These are phyloP conservation scores for Aureobasidium subglaciale DNA, from an alignment of 2,329 filamentous ascomycete genomes.

Conservation along the genomic window DNA sequence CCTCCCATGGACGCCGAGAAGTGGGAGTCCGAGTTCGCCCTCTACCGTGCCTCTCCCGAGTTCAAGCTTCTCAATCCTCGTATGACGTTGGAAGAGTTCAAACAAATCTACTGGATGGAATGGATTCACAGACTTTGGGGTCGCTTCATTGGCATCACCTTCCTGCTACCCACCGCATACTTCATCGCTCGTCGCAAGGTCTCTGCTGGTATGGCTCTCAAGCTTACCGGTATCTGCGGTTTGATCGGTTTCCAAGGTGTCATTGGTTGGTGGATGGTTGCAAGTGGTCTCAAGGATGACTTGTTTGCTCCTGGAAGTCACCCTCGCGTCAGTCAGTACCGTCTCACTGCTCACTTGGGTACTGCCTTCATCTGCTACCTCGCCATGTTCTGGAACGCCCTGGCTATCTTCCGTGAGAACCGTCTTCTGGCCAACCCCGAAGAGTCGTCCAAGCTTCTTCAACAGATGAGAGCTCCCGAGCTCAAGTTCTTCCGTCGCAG, in stretches of 20 bases:
- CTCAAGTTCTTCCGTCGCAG: conserved; percentile 67
- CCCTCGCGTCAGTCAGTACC: conserved; percentile 90
- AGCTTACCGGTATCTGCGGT: conserved; percentile 73
- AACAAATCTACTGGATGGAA: conserved; percentile 99
- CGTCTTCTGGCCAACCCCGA: conserved; percentile 62
- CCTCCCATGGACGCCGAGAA: conserved; percentile 71
- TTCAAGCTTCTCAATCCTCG: conserved; percentile 86
- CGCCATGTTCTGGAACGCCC: conserved; percentile 86
- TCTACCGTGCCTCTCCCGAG: conserved; percentile 88
- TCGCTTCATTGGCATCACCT: conserved; percentile 80
- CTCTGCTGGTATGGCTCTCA: conserved; percentile 66
- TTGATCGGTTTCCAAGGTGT: conserved; percentile 93
- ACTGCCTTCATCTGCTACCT: conserved; percentile 89
- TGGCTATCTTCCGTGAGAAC: conserved; percentile 73
- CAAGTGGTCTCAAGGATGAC: conserved; percentile 90
- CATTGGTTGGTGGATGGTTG: conserved; percentile 99
- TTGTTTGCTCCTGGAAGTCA: conserved; percentile 85
- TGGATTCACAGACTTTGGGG: conserved; percentile 96
- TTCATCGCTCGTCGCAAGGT: conserved; percentile 77
- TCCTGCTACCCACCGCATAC: conserved; percentile 81
- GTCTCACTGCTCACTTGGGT: conserved; percentile 79
- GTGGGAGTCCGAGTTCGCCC: conserved; percentile 89
- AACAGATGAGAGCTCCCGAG: conserved; percentile 57
- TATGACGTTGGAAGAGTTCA: conserved; percentile 91
- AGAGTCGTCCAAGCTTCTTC: conserved; percentile 48